Evolutionary conservation across 2,329 filamentous ascomycete species (phyloP).

Genomic region (Pseudogymnoascus sp.): DNA sequence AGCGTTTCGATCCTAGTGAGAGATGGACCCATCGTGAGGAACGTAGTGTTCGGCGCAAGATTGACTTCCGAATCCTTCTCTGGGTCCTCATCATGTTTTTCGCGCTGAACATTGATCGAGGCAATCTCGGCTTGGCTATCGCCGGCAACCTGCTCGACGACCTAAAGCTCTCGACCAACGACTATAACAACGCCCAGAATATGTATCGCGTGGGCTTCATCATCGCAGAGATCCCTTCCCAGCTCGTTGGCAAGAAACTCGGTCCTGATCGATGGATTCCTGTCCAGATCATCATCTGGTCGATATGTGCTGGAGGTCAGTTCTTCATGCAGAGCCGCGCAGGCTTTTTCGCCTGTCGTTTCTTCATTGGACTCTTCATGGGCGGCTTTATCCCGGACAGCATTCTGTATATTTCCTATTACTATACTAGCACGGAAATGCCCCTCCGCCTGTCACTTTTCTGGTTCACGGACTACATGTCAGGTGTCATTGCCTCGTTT

Average conservation of each 20-base stretch:
- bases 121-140: conserved; percentile 50
- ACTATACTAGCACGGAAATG: conserved; percentile 17
- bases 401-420: conserved; percentile 19
- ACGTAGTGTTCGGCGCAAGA: conserved; percentile 28
- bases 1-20: conserved; percentile 29
- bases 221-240: conserved; percentile 52
- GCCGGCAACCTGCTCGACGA: conserved; percentile 55
- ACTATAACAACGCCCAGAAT: conserved; percentile 45
- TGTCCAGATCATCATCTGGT: conserved; percentile 43
- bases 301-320: conserved; percentile 38
- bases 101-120: conserved; percentile 51
- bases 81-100: conserved; percentile 39
- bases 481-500: conserved; percentile 15
- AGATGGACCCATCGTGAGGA: conserved; percentile 33
- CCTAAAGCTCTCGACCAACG: conserved; percentile 36
- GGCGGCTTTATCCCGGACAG: conserved; percentile 50
- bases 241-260: conserved; percentile 50
- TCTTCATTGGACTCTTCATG: conserved; percentile 22
- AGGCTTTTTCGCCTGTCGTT: conserved; percentile 36
- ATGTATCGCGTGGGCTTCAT: conserved; percentile 48
- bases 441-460: conserved; percentile 17
- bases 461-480: conserved; percentile 14
- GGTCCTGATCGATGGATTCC: conserved; percentile 45
- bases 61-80: conserved; percentile 33
- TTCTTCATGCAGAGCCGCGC: conserved; percentile 35